phyloP scores from a whole-genome alignment of 306 rosid species.

The Ammopiptanthus mongolicus region DNA sequence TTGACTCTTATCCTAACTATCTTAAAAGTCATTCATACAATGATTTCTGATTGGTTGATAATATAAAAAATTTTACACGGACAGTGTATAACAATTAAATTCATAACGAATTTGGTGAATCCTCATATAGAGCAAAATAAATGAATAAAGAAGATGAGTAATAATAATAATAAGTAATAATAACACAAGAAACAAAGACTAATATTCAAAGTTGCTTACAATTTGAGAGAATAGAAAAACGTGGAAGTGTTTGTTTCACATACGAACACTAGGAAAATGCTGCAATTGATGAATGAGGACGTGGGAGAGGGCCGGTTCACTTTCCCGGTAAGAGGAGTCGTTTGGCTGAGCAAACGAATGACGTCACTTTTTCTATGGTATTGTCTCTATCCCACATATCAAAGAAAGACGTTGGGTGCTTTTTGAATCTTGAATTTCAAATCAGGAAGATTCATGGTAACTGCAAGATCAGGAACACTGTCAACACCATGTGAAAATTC shows the following conservation, averaged over 20 bases:
- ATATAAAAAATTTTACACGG: too few relatives aligned
- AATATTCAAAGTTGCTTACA: background rate
- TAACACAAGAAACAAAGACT: background rate
- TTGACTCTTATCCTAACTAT: too few relatives aligned
- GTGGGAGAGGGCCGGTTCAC: constrained; percentile 14
- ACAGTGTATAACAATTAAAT: too few relatives aligned
- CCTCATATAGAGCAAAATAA: too few relatives aligned
- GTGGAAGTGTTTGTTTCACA: constrained; percentile 1
- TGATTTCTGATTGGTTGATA: too few relatives aligned
- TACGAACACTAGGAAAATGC: background rate
- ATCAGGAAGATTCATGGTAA: constrained; percentile 26
- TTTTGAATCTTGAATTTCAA: constrained; percentile 24
- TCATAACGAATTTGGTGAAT: too few relatives aligned
- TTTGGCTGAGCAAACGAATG: constrained; percentile 23
- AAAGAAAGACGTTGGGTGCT: background rate
- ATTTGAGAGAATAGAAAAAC: background rate
- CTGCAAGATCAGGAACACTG: background rate
- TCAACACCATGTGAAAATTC: background rate
- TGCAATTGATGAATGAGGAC: constrained; percentile 19
- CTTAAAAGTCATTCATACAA: too few relatives aligned
- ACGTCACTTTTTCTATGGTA: background rate
- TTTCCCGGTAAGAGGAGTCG: background rate
- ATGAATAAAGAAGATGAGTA: too few relatives aligned
- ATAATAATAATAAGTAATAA: too few relatives aligned
- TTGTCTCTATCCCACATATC: background rate